phyloP scores from a whole-genome alignment of 23 red algal species.

The Gracilaria gracilis region DNA sequence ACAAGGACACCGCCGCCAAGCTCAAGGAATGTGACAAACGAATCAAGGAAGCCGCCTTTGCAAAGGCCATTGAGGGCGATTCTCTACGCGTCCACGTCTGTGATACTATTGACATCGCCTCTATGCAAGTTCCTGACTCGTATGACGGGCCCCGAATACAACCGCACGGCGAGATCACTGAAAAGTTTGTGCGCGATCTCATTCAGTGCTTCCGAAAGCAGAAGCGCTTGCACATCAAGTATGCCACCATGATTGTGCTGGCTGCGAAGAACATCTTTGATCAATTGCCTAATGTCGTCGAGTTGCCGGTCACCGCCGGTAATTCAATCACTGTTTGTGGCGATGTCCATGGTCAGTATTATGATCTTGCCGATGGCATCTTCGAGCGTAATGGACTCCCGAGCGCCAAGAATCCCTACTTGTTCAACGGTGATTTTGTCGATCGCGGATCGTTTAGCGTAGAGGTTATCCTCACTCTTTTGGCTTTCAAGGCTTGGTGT shows the following conservation, averaged over 20 bases:
- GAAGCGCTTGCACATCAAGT: conserved; percentile 78
- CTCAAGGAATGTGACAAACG: conserved; percentile 90
- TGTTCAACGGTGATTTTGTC: conserved; percentile 99
- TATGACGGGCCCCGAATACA: conserved; percentile 85
- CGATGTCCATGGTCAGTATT: conserved; percentile 99
- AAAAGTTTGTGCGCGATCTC: conserved; percentile 78
- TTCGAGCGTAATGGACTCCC: conserved; percentile 95
- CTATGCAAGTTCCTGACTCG: conserved; percentile 77
- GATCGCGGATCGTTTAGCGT: conserved; percentile 97
- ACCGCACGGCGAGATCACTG: conserved; percentile 57
- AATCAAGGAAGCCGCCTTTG: conserved; percentile 86
- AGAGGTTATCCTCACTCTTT: conserved; percentile 90
- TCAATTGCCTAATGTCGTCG: conserved; percentile 77
- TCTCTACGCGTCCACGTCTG: conserved; percentile 53
- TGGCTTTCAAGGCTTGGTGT: conserved; percentile 84
- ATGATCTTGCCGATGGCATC: conserved; percentile 88
- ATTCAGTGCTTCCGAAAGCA: conserved; percentile 78
- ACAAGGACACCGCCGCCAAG: conserved; percentile 88
- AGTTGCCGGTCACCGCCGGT: conserved; percentile 60
- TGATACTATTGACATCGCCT: conserved; percentile 76
- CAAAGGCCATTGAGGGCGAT: conserved; percentile 89
- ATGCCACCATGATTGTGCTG: conserved; percentile 78
- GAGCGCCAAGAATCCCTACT: conserved; percentile 89
- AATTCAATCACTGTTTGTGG: conserved; percentile 92
- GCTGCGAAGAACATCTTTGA: conserved; percentile 74